Conservation (phyloP, 768 basidiomycete species). For the Chalciporus sphaerocephalus region DNA sequence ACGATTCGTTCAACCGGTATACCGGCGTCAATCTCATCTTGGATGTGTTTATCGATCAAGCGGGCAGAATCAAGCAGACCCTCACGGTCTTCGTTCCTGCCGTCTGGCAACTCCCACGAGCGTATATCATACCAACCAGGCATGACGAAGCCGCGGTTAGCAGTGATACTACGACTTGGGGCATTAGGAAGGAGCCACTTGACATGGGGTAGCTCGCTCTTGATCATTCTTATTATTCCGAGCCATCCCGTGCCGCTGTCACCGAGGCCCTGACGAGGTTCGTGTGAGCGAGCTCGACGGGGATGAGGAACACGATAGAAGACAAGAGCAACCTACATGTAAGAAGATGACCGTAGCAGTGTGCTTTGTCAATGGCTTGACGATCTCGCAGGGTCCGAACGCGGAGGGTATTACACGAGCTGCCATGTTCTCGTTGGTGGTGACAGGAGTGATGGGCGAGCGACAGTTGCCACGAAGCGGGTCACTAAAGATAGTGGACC, state of each 20-base stretch:
- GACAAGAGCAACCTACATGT: constrained; percentile 54
- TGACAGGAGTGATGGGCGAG: no score
- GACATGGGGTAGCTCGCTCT: constrained; percentile 58
- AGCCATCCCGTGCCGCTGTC: constrained; percentile 74
- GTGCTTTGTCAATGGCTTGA: constrained; percentile 58
- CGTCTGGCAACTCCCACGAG: constrained; percentile 53
- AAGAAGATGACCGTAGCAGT: constrained; percentile 86
- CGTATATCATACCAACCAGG: constrained; percentile 83
- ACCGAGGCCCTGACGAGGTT: constrained; percentile 57
- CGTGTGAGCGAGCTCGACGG: constrained; percentile 5
- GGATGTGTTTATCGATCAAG: constrained; percentile 64
- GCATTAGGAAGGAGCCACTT: constrained; percentile 70
- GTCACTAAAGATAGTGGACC: neutral
- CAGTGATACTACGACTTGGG: constrained; percentile 54
- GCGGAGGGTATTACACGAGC: constrained; percentile 19
- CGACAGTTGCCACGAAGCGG: neutral
- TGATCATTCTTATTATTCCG: constrained; percentile 68
- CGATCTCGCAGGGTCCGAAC: constrained; percentile 39
- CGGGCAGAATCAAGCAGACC: constrained; percentile 60
- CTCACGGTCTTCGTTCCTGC: constrained; percentile 55
- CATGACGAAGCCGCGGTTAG: constrained; percentile 68
- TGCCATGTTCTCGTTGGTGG: constrained; percentile 9
- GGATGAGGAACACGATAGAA: neutral
- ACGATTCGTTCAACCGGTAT: constrained; percentile 68
- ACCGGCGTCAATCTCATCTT: constrained; percentile 68